Evolutionary conservation across 306 rosid genomes (phyloP), one percentile per base, ranked within the genome.

Genomic region (Benincasa hispida): DNA sequence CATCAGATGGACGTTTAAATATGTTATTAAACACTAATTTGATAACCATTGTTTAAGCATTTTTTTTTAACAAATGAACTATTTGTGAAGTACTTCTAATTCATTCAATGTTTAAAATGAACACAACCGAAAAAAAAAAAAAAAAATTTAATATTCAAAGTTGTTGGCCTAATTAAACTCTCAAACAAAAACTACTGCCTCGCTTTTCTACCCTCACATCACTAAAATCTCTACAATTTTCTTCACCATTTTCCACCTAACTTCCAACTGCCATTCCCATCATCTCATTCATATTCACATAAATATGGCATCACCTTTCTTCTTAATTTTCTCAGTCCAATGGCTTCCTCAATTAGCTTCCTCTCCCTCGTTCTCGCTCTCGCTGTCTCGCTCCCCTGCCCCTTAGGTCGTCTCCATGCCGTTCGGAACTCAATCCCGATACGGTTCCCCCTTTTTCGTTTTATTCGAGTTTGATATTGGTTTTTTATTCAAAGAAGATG

Each of bases 371-470:
- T 74, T 34, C 79, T 77, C 27, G 2, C 77, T 66, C 73, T 30
- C 78, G 57, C 67, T 59, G 62, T 79, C 27, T 57, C 74, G 21
- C 67, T 82, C 69, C 76, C 55, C 83, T 77, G 25, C 55, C 69
- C 37, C 81, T 76, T 85, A 87, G 92, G 90, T 88, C 57, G 11
- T 65, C 24, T 42, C 54, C 47, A 5, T 45, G 53, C 42, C 63
- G 8, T 32, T 63, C 22, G 24, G 6, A 32, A 30, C 51, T 15
- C 70, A 12, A 39, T 17, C 7, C 50, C 32, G 30, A 39, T 25
- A 30, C 45, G 13, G 30, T 28, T 37, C 2, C 3, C 66, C 58
- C 9, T 48, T 48, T 13, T 48, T 3, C 17, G 17, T 39, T 21
- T 28, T 60, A 0, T n/a, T 19, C 9, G 8, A 74, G 15, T 30